Evolutionary conservation across 805 yeast genomes (phyloP).

Genomic region (Lachancea meyersii): DNA sequence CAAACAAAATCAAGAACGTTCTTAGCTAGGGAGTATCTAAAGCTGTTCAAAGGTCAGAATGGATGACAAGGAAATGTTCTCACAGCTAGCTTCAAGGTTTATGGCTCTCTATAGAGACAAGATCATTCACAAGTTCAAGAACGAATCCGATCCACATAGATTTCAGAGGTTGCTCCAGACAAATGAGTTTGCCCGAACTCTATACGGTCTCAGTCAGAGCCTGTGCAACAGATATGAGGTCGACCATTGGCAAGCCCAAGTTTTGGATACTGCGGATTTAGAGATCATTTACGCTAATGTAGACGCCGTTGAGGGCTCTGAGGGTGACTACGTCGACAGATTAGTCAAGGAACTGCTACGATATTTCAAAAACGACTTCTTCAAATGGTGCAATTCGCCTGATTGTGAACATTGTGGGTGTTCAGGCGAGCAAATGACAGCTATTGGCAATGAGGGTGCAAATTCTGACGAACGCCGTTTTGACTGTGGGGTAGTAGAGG

Average conservation of each 20-base stretch:
- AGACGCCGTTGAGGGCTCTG: conserved; percentile 27
- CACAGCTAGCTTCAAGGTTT: conserved; percentile 17
- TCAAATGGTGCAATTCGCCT: conserved; percentile 76
- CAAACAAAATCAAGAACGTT: background rate
- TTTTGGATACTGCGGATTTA: conserved; percentile 58
- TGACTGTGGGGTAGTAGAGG: conserved; percentile 56
- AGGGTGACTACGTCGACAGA: conserved; percentile 44
- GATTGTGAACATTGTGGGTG: conserved; percentile 49
- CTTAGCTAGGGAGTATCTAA: background rate
- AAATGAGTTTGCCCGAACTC: conserved; percentile 23
- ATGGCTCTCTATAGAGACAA: conserved; percentile 18
- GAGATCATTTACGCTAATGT: conserved; percentile 47
- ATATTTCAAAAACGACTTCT: conserved; percentile 76
- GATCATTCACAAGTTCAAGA: conserved; percentile 17
- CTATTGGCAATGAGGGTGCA: conserved; percentile 39
- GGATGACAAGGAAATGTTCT: conserved; percentile 1
- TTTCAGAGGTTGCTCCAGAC: conserved; percentile 16
- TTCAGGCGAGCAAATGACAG: conserved; percentile 34
- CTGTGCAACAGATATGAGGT: conserved; percentile 38
- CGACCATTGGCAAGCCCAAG: conserved; percentile 43
- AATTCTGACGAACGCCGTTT: conserved; percentile 38
- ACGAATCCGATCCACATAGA: conserved; percentile 14
- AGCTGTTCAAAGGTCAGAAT: background rate
- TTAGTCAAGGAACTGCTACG: conserved; percentile 50
- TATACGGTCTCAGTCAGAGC: conserved; percentile 17